A percentile compares a stretch with the other conserved stretches of the same genome.
These are phyloP conservation scores for Plantago major DNA, from an alignment of 257 asterid species.

Conservation along the genomic window DNA sequence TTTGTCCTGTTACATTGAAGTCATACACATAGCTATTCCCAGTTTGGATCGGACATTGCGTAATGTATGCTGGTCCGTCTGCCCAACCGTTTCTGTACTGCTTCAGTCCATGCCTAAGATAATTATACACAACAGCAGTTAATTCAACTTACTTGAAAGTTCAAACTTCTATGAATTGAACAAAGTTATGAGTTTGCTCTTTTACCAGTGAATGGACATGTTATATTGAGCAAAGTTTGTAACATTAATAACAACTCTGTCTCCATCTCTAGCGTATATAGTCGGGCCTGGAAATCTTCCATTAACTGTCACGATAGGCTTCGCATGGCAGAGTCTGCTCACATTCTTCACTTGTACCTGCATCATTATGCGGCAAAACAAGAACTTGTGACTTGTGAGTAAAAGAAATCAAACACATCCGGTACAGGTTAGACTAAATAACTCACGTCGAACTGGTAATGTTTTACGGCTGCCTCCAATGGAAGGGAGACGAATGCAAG, in stretches of 20 bases:
- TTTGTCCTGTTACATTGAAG: constrained; percentile 59
- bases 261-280: constrained; percentile 48
- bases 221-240: constrained; percentile 56
- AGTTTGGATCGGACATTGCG: constrained; percentile 60
- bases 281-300: constrained; percentile 67
- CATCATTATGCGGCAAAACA: background rate
- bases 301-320: constrained; percentile 57
- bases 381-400: background rate
- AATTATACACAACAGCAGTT: background rate
- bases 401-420: too few species aligned
- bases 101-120: constrained; percentile 54
- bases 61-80: constrained; percentile 61
- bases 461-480: constrained; percentile 36
- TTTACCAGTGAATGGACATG: constrained; percentile 63
- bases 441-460: constrained; percentile 53
- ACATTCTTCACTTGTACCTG: constrained; percentile 50
- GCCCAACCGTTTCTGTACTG: constrained; percentile 69
- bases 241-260: constrained; percentile 50
- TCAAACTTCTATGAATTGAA: background rate
- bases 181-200: background rate
- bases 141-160: background rate
- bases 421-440: background rate
- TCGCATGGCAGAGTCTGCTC: constrained; percentile 65
- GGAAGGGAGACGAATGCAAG: constrained; percentile 26
- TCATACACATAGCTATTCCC: constrained; percentile 51